Base-by-base conservation (phyloP, 2,329 filamentous ascomycete species). In the Phaeoacremonium minimum region DNA sequence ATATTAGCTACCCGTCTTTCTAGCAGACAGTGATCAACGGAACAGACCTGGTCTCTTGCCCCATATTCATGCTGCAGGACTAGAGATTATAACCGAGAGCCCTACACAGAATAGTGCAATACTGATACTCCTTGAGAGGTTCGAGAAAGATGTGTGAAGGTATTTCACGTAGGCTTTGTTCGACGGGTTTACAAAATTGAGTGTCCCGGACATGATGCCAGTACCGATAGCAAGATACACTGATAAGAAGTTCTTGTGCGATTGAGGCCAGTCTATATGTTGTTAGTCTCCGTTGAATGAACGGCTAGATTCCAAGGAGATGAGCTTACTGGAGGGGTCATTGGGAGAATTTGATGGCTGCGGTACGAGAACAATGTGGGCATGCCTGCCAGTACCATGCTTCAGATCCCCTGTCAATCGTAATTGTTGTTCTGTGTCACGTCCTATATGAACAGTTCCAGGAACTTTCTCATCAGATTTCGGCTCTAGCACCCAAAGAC, bases 361-460 rank as follows among this genome's bases (percentile, higher is more conserved):
- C 5, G 32, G 32, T 4, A 33, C 11, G 9, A 33, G 17, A 6
- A 33, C 20, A 14, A 33, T 22, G 15, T 33, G 15, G 29, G 22
- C 35, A 17, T 33, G 36, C n/a, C 37, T 20, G 8, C 37, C 37
- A n/a, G 9, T 36, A 14, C 32, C 32, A 15, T 26, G 22, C 22
- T 26, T 26, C 22, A 26, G n/a, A 26, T 26, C n/a, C 9, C 9
- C 22, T 9, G 22, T 26, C 22, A 26, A 26, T 9, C n/a, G 22
- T 9, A 9, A n/a, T n/a, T 9, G 22, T 9, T 26, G 22, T n/a
- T 26, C 22, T 9, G 22, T 26, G 9, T 26, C 22, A 26, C 22
- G 22, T n/a, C n/a, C 22, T 9, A 26, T n/a, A n/a, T 26, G n/a
- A n/a, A 26, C 22, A n/a, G 22, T 26, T 26, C 22, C 22, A 26